These are phyloP conservation scores for Fusarium solani-melongenae DNA, from an alignment of 2,329 filamentous ascomycete genomes.

Conservation along the genomic window DNA sequence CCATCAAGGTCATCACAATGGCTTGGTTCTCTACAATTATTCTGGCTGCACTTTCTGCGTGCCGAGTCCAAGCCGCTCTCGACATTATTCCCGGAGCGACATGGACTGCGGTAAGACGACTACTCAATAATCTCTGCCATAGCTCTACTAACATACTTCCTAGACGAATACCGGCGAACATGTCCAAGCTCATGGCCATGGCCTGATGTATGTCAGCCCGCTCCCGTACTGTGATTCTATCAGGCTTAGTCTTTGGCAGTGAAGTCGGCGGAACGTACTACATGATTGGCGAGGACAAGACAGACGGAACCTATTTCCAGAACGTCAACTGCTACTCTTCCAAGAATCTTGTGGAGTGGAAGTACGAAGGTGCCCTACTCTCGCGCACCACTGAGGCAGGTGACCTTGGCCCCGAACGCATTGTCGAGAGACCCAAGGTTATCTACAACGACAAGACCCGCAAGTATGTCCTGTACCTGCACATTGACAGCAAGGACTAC, in stretches of 20 bases:
- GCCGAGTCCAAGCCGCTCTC: conserved; percentile 27
- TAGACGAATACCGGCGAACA: conserved; percentile 60
- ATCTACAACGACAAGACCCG: conserved; percentile 72
- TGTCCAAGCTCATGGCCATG: conserved; percentile 74
- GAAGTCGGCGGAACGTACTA: conserved; percentile 68
- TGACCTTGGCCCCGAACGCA: conserved; percentile 69
- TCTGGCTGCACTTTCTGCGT: conserved; percentile 13
- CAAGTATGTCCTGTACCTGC: conserved; percentile 77
- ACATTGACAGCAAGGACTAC: conserved; percentile 72
- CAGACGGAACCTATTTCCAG: conserved; percentile 68
- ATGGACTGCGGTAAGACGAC: conserved; percentile 55
- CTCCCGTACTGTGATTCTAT: no score
- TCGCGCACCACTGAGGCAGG: conserved; percentile 53
- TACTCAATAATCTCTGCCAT: accelerated
- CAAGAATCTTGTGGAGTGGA: conserved; percentile 72
- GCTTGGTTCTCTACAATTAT: conserved; percentile 1
- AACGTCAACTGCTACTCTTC: conserved; percentile 77
- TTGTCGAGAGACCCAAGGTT: conserved; percentile 76
- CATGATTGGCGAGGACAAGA: conserved; percentile 77
- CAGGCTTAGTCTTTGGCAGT: neutral
- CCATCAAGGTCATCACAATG: neutral
- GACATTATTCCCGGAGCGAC: conserved; percentile 58
- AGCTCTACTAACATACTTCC: neutral
- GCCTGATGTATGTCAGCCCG: conserved; percentile 63
- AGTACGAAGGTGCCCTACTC: conserved; percentile 68